A percentile compares a stretch with the other conserved stretches of the same genome.
Evolutionary conservation across 2,329 filamentous ascomycete genomes (phyloP).

Genomic region (Polytolypa hystricis): DNA sequence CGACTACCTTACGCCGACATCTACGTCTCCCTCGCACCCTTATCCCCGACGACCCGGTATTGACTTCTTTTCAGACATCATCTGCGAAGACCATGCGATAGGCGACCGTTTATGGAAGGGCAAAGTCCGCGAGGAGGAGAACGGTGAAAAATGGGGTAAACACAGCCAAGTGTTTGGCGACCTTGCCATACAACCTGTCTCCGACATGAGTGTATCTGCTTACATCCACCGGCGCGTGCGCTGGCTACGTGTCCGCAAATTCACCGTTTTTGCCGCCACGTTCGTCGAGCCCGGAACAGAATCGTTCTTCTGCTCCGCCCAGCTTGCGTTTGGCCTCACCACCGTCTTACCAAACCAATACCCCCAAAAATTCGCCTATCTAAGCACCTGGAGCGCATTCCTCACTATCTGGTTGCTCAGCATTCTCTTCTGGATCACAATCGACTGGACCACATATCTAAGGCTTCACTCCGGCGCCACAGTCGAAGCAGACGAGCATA

Average conservation of each 20-base stretch:
- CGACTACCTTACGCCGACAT: constrained; percentile 56
- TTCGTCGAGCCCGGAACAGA: constrained; percentile 89
- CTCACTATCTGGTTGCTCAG: constrained; percentile 53
- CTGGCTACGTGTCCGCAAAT: constrained; percentile 90
- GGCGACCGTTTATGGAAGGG: constrained; percentile 77
- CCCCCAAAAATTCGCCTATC: constrained; percentile 40
- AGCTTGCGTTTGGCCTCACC: constrained; percentile 68
- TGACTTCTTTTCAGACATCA: constrained; percentile 88
- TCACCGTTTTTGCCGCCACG: constrained; percentile 79
- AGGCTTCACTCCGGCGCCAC: constrained; percentile 63
- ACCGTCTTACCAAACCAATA: constrained; percentile 53
- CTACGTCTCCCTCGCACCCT: constrained; percentile 30
- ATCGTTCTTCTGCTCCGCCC: constrained; percentile 68
- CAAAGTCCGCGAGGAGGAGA: constrained; percentile 26
- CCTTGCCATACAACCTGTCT: constrained; percentile 80
- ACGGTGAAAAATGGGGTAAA: constrained; percentile 48
- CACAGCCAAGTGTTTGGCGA: constrained; percentile 80
- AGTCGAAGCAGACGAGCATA: constrained; percentile 59
- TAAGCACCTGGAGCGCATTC: constrained; percentile 57
- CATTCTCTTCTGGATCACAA: constrained; percentile 57
- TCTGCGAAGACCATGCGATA: constrained; percentile 95
- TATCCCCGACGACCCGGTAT: constrained; percentile 52
- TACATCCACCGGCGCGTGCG: constrained; percentile 74
- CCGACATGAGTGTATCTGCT: constrained; percentile 62
- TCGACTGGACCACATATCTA: constrained; percentile 64